These are phyloP conservation scores for Aspergillus felis DNA, from an alignment of 2,329 filamentous ascomycete species.

Conservation along the genomic window DNA sequence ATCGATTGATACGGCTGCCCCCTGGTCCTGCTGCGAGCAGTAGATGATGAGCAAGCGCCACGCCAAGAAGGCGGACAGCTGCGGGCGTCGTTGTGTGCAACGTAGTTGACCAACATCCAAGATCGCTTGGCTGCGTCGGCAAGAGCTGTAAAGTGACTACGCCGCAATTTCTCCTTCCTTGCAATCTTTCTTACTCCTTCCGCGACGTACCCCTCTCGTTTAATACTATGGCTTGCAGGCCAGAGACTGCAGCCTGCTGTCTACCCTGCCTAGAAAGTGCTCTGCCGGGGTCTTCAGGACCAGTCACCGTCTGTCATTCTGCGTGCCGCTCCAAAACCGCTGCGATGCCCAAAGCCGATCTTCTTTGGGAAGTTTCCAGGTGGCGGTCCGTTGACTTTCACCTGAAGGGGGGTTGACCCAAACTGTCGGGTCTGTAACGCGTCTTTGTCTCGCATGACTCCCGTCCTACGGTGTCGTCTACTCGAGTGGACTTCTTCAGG, in stretches of 20 bases:
- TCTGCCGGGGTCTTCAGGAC: neutral
- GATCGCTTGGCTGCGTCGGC: slow-evolving; percentile 4
- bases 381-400: slow-evolving; percentile 13
- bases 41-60: slow-evolving; percentile 24
- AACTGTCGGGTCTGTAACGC: slow-evolving; percentile 23
- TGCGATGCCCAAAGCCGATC: slow-evolving; percentile 10
- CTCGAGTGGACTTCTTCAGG: slow-evolving; percentile 10
- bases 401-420: slow-evolving; percentile 25
- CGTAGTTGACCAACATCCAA: slow-evolving; percentile 6
- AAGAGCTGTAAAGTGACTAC: slow-evolving; percentile 17
- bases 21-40: neutral
- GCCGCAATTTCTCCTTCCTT: slow-evolving; percentile 14
- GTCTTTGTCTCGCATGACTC: slow-evolving; percentile 13
- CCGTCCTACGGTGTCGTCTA: neutral
- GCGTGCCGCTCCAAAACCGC: slow-evolving; percentile 14
- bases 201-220: slow-evolving; percentile 1
- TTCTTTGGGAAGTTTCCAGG: slow-evolving; percentile 9
- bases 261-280: neutral
- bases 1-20: slow-evolving; percentile 2
- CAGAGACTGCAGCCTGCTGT: neutral
- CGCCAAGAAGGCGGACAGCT: slow-evolving; percentile 28
- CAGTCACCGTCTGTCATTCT: slow-evolving; percentile 9
- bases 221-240: neutral
- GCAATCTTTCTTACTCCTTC: neutral
- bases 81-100: slow-evolving; percentile 15